A percentile compares a stretch with the other conserved stretches of the same genome.
Evolutionary conservation across 1,284 basidiomycete genomes (phyloP).

Genomic region (Malassezia sp.): DNA sequence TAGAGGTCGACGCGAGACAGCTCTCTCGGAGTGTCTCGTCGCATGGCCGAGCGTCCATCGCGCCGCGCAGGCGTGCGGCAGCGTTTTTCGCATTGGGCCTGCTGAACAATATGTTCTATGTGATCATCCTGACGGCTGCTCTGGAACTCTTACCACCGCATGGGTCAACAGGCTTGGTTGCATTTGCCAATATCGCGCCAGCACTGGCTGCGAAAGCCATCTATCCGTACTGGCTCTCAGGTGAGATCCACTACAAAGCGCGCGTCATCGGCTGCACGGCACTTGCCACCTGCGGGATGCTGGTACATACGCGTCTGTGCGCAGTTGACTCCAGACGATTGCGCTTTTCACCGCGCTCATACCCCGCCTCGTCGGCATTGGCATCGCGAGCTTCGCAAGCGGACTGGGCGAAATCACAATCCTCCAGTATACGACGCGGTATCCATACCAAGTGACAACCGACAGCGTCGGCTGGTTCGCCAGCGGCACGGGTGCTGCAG

Average conservation of each 20-base stretch:
- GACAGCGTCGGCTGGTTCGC: conserved; percentile 46
- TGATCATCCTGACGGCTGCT: conserved; percentile 89
- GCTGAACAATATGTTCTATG: conserved; percentile 55
- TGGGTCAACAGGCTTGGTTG: conserved; percentile 62
- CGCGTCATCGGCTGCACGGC: conserved; percentile 47
- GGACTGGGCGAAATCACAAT: conserved; percentile 92
- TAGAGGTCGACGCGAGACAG: too few species aligned
- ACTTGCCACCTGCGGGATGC: conserved; percentile 38
- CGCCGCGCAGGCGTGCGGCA: conserved; percentile 17
- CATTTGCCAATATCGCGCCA: conserved; percentile 54
- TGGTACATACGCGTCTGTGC: conserved; percentile 21
- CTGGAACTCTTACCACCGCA: conserved; percentile 72
- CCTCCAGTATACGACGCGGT: conserved; percentile 76
- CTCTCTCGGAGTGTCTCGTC: too few species aligned
- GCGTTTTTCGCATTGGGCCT: conserved; percentile 47
- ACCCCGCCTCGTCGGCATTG: conserved; percentile 72
- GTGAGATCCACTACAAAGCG: conserved; percentile 27
- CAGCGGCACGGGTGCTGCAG: conserved; percentile 82
- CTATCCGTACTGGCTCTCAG: conserved; percentile 63
- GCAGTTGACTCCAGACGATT: conserved; percentile 62
- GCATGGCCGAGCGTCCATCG: too few species aligned
- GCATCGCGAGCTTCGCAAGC: conserved; percentile 76
- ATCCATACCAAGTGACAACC: conserved; percentile 17
- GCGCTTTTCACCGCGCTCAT: conserved; percentile 61
- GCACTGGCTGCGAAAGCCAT: conserved; percentile 62